Base-by-base conservation (phyloP, 2,329 filamentous ascomycete species). In the Exophiala calicioides region DNA sequence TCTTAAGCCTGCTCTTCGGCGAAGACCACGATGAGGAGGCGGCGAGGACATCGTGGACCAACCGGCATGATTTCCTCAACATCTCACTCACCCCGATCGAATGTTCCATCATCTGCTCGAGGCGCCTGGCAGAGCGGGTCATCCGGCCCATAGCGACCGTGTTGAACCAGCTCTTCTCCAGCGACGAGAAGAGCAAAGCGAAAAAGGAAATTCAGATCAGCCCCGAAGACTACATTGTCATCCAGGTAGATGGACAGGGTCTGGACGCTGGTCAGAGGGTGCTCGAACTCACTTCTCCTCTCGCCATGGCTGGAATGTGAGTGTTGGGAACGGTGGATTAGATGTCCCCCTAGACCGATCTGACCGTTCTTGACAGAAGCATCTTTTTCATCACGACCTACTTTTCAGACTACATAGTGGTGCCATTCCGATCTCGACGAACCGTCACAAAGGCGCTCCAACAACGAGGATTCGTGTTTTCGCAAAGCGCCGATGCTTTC, bases 371-470 rank as follows among this genome's bases (percentile, higher is more conserved):
- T 31, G 15, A 39, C 35, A 82, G 80, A 41, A 88, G 91, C 42
- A 95, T 98, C 63, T 96, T 97, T 75, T 97, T 97, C 77, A 95
- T 96, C 66, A 96, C 91, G 3, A 96, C 90, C 23, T 98, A 97
- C 69, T 97, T 95, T 69, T 93, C 88, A 24, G 91, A 98, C 71
- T 97, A 95, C 68, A 94, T 98, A 59, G 78, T 97, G 26, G 89
- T 96, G 1, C 90, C 93, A 1, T 77, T 77, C 42, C 86, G 84
- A 62, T 82, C 86, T 60, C 82, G 85, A 39, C 72, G 79, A 19
- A 84, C 83, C 29, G 90, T 97, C 36, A 81, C 89, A 24, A 76
- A 82, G 47, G 86, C 89, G 0, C 75, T 97, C 4, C 77, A 91
- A 50, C 80, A 83, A 13, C 81, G 86, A 35, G 90, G 90, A 1